These are phyloP conservation scores for Paramyrothecium sp. DNA, from an alignment of 2,329 filamentous ascomycete genomes.

Conservation along the genomic window DNA sequence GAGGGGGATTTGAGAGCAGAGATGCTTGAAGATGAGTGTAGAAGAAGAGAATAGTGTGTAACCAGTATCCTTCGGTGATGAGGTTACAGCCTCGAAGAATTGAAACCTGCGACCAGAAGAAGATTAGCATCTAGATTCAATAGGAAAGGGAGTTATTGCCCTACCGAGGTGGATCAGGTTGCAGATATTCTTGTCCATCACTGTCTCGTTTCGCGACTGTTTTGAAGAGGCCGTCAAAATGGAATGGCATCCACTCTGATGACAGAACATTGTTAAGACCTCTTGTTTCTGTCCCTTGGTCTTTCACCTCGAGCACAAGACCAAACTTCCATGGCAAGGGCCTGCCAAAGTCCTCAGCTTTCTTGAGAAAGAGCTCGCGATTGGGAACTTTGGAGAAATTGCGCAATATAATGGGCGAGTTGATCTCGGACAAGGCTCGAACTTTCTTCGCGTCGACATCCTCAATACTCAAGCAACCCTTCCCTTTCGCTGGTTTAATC, in stretches of 20 bases:
- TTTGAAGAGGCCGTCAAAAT: slow-evolving; percentile 58
- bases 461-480: slow-evolving; percentile 32
- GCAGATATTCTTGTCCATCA: slow-evolving; percentile 35
- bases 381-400: slow-evolving; percentile 47
- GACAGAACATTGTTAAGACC: slow-evolving; percentile 53
- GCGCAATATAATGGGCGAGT: slow-evolving; percentile 53
- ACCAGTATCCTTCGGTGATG: slow-evolving; percentile 48
- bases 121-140: not conserved
- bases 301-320: slow-evolving; percentile 48
- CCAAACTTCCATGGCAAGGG: slow-evolving; percentile 54
- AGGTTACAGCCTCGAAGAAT: slow-evolving; percentile 45
- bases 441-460: slow-evolving; percentile 44
- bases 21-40: slow-evolving; percentile 44
- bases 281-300: slow-evolving; percentile 38
- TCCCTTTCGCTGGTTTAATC: slow-evolving; percentile 33
- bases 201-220: slow-evolving; percentile 37
- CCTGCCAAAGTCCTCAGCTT: slow-evolving; percentile 44
- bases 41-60: slow-evolving; percentile 55
- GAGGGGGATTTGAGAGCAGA: slow-evolving; percentile 33
- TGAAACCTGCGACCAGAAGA: slow-evolving; percentile 44
- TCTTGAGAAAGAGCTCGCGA: slow-evolving; percentile 42
- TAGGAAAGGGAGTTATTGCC: slow-evolving; percentile 7
- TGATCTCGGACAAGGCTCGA: slow-evolving; percentile 42
- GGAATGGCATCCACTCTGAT: slow-evolving; percentile 55
- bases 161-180: slow-evolving; percentile 42